These are phyloP conservation scores for Fraxinus velutina DNA, from an alignment of 305 asterid species.

Conservation along the genomic window DNA sequence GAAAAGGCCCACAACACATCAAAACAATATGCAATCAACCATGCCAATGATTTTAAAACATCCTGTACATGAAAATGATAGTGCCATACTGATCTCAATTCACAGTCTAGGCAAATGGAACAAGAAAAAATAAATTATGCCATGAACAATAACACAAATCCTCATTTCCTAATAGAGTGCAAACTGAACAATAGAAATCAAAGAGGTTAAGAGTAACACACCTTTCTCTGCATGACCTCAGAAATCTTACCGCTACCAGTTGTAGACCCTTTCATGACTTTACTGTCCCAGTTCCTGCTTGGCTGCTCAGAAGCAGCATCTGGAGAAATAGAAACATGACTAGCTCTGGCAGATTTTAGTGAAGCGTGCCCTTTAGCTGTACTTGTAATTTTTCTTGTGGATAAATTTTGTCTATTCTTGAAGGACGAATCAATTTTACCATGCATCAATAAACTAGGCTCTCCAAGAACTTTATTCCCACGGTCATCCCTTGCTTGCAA, in stretches of 20 bases:
- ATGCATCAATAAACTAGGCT: conserved; percentile 41
- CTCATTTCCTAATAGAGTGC: not conserved
- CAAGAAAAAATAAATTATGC: not conserved
- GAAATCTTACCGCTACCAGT: conserved; percentile 66
- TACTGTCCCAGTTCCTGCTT: conserved; percentile 52
- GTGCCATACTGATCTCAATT: conserved; percentile 2
- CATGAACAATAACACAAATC: not conserved
- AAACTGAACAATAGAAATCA: not conserved
- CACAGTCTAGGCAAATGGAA: not conserved
- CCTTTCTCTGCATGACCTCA: conserved; percentile 79
- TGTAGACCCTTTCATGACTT: conserved; percentile 52
- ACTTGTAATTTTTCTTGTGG: conserved; percentile 45
- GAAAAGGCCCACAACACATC: not conserved
- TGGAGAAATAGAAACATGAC: conserved; percentile 37
- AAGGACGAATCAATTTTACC: conserved; percentile 52
- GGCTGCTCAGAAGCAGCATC: conserved; percentile 56
- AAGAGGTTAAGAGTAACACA: conserved; percentile 32
- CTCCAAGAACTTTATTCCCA: conserved; percentile 51
- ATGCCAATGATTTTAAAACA: not conserved
- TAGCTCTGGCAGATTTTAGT: conserved; percentile 53
- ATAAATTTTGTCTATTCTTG: conserved; percentile 55
- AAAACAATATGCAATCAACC: not conserved
- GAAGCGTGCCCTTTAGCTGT: conserved; percentile 45
- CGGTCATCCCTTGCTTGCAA: conserved; percentile 54
- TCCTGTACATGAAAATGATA: not conserved